Evolutionary conservation across 306 rosid species (phyloP).

Genomic region (Hippophae rhamnoides): DNA sequence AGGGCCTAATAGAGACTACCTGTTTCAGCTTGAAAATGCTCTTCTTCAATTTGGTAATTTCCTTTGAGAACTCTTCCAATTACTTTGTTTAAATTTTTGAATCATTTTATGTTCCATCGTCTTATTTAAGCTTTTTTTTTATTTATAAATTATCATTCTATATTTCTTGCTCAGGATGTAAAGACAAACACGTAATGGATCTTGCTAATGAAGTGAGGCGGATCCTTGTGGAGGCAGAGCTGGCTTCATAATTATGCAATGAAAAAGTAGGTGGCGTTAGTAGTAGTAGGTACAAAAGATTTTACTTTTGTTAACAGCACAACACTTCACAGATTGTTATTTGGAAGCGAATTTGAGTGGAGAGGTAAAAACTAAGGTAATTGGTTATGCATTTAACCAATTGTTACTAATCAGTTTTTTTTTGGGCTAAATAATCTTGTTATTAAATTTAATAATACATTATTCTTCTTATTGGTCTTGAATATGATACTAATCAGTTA

Average conservation of each 20-base stretch:
- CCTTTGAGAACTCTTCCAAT: background rate
- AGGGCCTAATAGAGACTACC: slow-evolving; percentile 85
- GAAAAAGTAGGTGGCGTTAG: too few relatives aligned
- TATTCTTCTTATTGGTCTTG: too few relatives aligned
- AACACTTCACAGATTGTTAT: too few relatives aligned
- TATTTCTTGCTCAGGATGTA: slow-evolving; percentile 34
- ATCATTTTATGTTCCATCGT: slow-evolving; percentile 1
- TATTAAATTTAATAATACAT: too few relatives aligned
- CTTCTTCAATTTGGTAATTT: slow-evolving; percentile 56
- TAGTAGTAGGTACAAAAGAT: too few relatives aligned
- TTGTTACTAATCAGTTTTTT: too few relatives aligned
- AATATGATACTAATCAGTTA: too few relatives aligned
- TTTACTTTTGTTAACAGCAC: too few relatives aligned
- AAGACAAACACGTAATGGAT: slow-evolving; percentile 66
- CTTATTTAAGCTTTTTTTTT: background rate
- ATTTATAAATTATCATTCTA: background rate
- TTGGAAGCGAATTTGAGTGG: too few relatives aligned
- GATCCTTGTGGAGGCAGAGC: slow-evolving; percentile 41
- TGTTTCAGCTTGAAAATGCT: slow-evolving; percentile 73
- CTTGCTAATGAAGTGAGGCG: slow-evolving; percentile 72
- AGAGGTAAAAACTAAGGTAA: too few relatives aligned
- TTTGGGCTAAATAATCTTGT: too few relatives aligned
- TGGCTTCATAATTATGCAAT: slow-evolving; percentile 15
- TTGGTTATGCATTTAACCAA: too few relatives aligned
- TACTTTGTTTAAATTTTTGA: slow-evolving; percentile 1